Conservation (phyloP, 306 rosid genomes). For the Sindora glabra region DNA sequence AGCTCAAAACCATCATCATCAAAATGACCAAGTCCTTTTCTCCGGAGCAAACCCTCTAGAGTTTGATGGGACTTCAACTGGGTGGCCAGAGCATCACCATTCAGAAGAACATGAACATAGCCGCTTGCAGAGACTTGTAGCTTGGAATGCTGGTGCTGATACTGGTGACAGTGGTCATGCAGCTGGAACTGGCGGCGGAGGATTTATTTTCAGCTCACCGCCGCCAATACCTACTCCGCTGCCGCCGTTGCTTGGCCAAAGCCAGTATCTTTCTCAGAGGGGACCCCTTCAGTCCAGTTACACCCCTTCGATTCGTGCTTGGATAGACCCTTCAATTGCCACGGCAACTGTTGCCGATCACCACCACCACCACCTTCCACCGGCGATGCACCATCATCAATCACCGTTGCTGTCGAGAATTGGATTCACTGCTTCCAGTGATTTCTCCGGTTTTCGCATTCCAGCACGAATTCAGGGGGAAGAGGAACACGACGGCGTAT, state of each 20-base stretch:
- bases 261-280: slow-evolving; percentile 77
- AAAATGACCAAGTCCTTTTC: slow-evolving; percentile 37
- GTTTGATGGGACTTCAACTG: slow-evolving; percentile 36
- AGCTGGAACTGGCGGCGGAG: slow-evolving; percentile 21
- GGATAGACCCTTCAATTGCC: slow-evolving; percentile 51
- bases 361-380: slow-evolving; percentile 19
- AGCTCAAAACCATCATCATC: slow-evolving; percentile 27
- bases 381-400: slow-evolving; percentile 24
- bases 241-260: slow-evolving; percentile 31
- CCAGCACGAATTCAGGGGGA: slow-evolving; percentile 87
- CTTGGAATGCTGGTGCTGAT: slow-evolving; percentile 35
- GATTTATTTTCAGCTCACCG: slow-evolving; percentile 37
- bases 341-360: slow-evolving; percentile 14
- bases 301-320: slow-evolving; percentile 69
- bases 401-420: slow-evolving; percentile 29
- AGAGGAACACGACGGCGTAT: slow-evolving; percentile 71
- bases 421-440: slow-evolving; percentile 54
- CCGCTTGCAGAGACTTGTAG: slow-evolving; percentile 35
- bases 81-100: no score
- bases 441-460: slow-evolving; percentile 61
- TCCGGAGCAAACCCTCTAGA: slow-evolving; percentile 43
- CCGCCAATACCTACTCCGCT: slow-evolving; percentile 13
- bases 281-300: slow-evolving; percentile 99
- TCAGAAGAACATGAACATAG: not conserved
- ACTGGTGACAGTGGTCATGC: slow-evolving; percentile 11